Evolutionary conservation across 225 moss, liverwort and hornwort species (phyloP), one percentile per base, ranked within the genome.

Genomic region (Pseudisothecium myosuroides): DNA sequence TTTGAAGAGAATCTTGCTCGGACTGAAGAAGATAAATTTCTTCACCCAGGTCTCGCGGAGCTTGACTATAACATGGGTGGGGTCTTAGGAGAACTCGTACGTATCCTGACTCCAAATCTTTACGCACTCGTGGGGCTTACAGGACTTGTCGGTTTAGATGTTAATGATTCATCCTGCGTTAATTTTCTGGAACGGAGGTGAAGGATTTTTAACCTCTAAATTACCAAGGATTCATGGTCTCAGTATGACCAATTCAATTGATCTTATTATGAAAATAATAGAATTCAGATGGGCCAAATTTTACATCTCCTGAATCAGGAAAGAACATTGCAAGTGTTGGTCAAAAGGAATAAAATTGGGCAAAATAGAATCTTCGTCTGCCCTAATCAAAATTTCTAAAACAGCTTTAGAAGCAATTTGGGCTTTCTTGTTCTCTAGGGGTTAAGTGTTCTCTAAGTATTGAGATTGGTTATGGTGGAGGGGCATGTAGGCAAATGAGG

Each of bases 31-130:
- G 90, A 93, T 83, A 94, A 91, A 43, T 94, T 94, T 83, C 83
- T 93, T 82, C 93, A 94, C 61, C 90, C 87, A 28, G 92, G 87
- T 66, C 91, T 94, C 73, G 91, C 94, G 61, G 94, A 92, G 76
- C 94, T 94, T 50, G 94, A 94, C 89, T 90, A 92, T 81, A 93
- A 91, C 67, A 94, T 93, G 94, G 92, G 93, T 83, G 94, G 94
- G 63, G 93, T 91, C 79, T 89, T 94, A 55, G 92, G 91, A 64
- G 94, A 94, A 91, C 91, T 94, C 26, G 94, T 94, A 87, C 76
- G 92, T 89, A 81, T 88, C 81, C 71, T 87, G 59, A 31, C 85
- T 92, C 77, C 29, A 80, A 76, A 56, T 81, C 63, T 67, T 75
- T 41, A 50, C 55, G 27, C 83, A 12, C 83, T 72, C 65, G 59